Percentiles rank a stretch among this genome's conserved stretches.
Evolutionary conservation across 164 flowering plant species (phyloP).

Genomic region (Taxillus chinensis): DNA sequence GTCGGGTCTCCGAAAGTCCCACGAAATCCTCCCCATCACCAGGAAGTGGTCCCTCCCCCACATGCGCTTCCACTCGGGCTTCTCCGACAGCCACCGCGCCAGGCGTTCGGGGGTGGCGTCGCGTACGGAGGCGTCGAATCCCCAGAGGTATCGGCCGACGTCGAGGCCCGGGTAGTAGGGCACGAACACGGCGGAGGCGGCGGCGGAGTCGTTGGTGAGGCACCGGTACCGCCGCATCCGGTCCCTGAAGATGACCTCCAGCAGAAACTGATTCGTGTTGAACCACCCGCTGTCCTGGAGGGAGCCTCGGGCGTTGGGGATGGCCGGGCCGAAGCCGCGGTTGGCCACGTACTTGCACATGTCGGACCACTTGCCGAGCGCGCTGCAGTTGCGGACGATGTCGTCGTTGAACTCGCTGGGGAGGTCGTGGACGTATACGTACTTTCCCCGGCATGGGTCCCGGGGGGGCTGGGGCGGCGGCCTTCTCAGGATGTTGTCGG

Average conservation of each 20-base stretch:
- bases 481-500: too few species aligned
- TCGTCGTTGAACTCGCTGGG: slow-evolving; percentile 22
- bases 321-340: slow-evolving; percentile 18
- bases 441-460: slow-evolving; percentile 21
- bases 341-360: slow-evolving; percentile 19
- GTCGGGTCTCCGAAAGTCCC: slow-evolving; percentile 31
- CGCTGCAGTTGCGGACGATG: slow-evolving; percentile 18
- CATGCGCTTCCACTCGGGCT: slow-evolving; percentile 29
- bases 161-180: slow-evolving; percentile 37
- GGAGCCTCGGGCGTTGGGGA: slow-evolving; percentile 6
- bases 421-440: slow-evolving; percentile 27
- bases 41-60: slow-evolving; percentile 35
- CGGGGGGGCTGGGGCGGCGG: background rate
- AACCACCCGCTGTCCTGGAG: slow-evolving; percentile 22
- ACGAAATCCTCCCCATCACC: slow-evolving; percentile 28
- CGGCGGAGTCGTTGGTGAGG: slow-evolving; percentile 27
- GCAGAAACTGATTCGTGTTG: slow-evolving; percentile 21
- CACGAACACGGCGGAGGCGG: slow-evolving; percentile 30
- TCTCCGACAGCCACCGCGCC: slow-evolving; percentile 14
- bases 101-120: slow-evolving; percentile 17
- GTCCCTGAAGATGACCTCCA: slow-evolving; percentile 29
- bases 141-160: slow-evolving; percentile 20
- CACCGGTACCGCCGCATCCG: slow-evolving; percentile 29
- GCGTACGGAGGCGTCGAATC: slow-evolving; percentile 1
- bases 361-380: slow-evolving; percentile 9